Percentiles rank a stretch among this genome's conserved stretches.
phyloP scores from a whole-genome alignment of 306 rosid species.

The Malus orientalis region DNA sequence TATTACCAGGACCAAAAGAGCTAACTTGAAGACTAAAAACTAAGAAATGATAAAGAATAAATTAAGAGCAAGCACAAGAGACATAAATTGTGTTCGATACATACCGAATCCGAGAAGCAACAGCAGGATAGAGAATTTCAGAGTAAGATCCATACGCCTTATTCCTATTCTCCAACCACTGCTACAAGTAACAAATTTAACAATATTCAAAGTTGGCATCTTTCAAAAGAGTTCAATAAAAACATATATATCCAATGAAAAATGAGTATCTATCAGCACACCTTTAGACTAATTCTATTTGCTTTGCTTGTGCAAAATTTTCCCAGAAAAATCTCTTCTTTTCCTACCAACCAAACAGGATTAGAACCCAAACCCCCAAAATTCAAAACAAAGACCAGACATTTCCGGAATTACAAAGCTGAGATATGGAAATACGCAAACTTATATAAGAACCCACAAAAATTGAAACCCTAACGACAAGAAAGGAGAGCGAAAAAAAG shows the following conservation, averaged over 20 bases:
- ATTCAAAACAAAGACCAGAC: background rate
- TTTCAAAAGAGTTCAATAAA: background rate
- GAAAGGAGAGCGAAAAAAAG: background rate
- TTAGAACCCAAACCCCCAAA: background rate
- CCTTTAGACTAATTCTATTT: background rate
- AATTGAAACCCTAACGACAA: slow-evolving; percentile 1
- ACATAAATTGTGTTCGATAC: background rate
- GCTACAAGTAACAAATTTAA: slow-evolving; percentile 2
- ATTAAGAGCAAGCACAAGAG: background rate
- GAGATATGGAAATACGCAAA: background rate
- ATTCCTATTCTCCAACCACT: slow-evolving; percentile 35
- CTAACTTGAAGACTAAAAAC: background rate
- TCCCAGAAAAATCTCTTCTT: background rate
- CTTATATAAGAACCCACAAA: slow-evolving; percentile 16
- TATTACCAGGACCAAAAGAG: background rate
- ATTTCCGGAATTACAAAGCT: background rate
- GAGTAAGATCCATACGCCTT: slow-evolving; percentile 58
- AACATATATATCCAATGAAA: background rate
- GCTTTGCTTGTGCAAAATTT: background rate
- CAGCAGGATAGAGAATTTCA: slow-evolving; percentile 38
- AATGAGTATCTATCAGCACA: background rate
- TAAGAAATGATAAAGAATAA: background rate
- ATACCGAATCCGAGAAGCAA: slow-evolving; percentile 58
- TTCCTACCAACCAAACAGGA: background rate
- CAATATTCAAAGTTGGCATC: background rate